Conservation (phyloP, 805 yeast species). For the Cyberlindnera misumaiensis region DNA sequence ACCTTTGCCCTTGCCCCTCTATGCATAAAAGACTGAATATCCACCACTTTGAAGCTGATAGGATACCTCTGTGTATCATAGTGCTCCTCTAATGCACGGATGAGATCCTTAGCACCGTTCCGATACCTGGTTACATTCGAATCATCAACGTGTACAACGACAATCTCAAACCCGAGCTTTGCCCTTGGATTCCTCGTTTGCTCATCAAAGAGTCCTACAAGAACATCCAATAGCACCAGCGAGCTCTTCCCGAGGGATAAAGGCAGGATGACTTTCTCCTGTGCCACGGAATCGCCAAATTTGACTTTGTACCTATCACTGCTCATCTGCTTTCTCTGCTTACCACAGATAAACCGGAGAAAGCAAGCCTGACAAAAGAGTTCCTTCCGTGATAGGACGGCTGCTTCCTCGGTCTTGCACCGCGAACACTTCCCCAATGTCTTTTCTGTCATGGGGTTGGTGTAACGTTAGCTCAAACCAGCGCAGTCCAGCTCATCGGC, state of each 20-base stretch:
- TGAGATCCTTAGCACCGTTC: slow-evolving; percentile 10
- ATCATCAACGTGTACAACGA: slow-evolving; percentile 44
- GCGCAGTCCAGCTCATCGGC: slow-evolving; percentile 5
- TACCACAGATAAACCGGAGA: slow-evolving; percentile 62
- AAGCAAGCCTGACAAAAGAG: slow-evolving; percentile 64
- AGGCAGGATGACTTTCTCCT: slow-evolving; percentile 48
- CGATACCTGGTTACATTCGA: slow-evolving; percentile 17
- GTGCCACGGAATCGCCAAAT: slow-evolving; percentile 39
- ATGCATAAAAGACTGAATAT: slow-evolving; percentile 35
- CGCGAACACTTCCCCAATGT: slow-evolving; percentile 25
- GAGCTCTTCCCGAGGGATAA: slow-evolving; percentile 66
- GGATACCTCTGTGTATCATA: slow-evolving; percentile 23
- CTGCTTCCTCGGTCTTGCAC: slow-evolving; percentile 39
- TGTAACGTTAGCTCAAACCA: background rate
- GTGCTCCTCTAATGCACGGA: slow-evolving; percentile 13
- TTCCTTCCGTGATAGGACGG: slow-evolving; percentile 53
- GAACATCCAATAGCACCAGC: slow-evolving; percentile 59
- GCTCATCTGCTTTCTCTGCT: slow-evolving; percentile 71
- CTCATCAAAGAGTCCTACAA: slow-evolving; percentile 52
- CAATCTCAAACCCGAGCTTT: slow-evolving; percentile 57
- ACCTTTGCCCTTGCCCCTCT: slow-evolving; percentile 24
- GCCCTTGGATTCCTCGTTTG: slow-evolving; percentile 60
- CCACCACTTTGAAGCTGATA: slow-evolving; percentile 33
- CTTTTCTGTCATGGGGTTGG: background rate
- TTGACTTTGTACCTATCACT: slow-evolving; percentile 68